phyloP scores from a whole-genome alignment of 352 stramenopile species.

The Nothophytophthora sp. region DNA sequence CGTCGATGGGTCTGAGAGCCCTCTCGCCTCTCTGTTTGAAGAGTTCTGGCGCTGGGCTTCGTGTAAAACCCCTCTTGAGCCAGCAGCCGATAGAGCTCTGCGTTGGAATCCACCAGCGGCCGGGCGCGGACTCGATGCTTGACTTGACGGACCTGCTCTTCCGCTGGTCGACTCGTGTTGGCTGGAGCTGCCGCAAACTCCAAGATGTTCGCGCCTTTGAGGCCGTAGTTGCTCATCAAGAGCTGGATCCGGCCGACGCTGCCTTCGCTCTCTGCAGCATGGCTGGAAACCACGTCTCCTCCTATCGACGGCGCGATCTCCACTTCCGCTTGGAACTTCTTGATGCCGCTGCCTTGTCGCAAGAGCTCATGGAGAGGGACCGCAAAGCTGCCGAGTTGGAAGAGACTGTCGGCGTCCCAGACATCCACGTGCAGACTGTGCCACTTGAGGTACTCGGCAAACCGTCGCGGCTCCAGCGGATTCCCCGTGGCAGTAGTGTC shows the following conservation, averaged over 20 bases:
- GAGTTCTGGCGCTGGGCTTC: background rate
- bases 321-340: conserved; percentile 90
- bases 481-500: conserved; percentile 62
- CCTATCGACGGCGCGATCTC: conserved; percentile 48
- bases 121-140: conserved; percentile 78
- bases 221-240: conserved; percentile 87
- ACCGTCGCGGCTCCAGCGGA: conserved; percentile 70
- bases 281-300: background rate
- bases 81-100: conserved; percentile 68
- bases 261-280: conserved; percentile 11
- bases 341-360: conserved; percentile 86
- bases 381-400: conserved; percentile 83
- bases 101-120: conserved; percentile 70
- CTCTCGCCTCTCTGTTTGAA: background rate
- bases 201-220: conserved; percentile 49
- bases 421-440: conserved; percentile 91
- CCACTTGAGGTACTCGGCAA: conserved; percentile 87
- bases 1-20: conserved; percentile 17
- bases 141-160: conserved; percentile 4
- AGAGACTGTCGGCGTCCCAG: conserved; percentile 92
- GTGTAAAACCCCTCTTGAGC: conserved; percentile 68
- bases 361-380: conserved; percentile 89
- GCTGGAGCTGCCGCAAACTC: too few species aligned
- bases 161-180: conserved; percentile 8
- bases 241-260: conserved; percentile 72